These are phyloP conservation scores for Saccharomycopsis phalli DNA, from an alignment of 1,139 yeast genomes.

Conservation along the genomic window DNA sequence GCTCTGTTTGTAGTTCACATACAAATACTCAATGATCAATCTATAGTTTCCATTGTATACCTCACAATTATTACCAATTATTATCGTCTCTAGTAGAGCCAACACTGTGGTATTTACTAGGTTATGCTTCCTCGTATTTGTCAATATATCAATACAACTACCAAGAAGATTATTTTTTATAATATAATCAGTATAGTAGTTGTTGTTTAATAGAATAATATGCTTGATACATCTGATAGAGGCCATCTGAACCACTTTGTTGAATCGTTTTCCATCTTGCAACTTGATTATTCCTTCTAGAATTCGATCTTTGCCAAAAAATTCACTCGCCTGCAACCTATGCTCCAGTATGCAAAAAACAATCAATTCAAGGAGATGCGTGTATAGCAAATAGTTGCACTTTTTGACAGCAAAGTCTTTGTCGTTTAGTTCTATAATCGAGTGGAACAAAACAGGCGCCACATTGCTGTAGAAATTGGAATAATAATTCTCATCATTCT, in stretches of 20 bases:
- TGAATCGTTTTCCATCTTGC: conserved; percentile 28
- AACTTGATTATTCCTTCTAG: conserved; percentile 46
- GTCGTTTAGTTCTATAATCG: conserved; percentile 29
- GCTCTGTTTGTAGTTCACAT: not conserved
- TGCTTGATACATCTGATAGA: conserved; percentile 58
- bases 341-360: conserved; percentile 61
- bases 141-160: conserved; percentile 32
- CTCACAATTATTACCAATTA: conserved; percentile 26
- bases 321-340: conserved; percentile 44
- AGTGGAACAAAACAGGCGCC: conserved; percentile 50
- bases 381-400: conserved; percentile 36
- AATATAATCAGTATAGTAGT: conserved; percentile 46
- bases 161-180: conserved; percentile 45
- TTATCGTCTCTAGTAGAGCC: conserved; percentile 53
- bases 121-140: conserved; percentile 47
- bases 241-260: conserved; percentile 50
- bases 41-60: conserved; percentile 16
- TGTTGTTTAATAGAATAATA: conserved; percentile 53
- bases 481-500: conserved; percentile 36
- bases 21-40: conserved; percentile 6
- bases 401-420: conserved; percentile 20
- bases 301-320: conserved; percentile 49
- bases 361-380: conserved; percentile 61
- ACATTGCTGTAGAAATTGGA: conserved; percentile 52
- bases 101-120: conserved; percentile 70